These are phyloP conservation scores for Thelonectria rubi DNA, from an alignment of 2,329 filamentous ascomycete genomes.

Conservation along the genomic window DNA sequence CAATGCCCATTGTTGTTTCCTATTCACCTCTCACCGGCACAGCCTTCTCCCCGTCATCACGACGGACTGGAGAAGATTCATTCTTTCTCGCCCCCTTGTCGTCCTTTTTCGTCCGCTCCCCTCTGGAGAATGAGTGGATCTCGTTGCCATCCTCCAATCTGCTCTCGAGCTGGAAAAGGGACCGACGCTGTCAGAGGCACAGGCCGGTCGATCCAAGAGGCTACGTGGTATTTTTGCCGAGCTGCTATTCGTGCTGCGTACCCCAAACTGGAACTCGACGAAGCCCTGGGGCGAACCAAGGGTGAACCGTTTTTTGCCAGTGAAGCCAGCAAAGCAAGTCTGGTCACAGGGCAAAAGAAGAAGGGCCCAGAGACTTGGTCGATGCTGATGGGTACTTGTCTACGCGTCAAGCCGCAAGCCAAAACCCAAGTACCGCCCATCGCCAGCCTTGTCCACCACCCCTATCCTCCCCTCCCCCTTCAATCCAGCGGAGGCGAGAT, in stretches of 20 bases:
- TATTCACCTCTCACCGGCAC: constrained; percentile 9
- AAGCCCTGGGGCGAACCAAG: no score
- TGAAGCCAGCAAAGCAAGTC: constrained; percentile 28
- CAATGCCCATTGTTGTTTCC: background rate
- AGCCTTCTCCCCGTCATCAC: background rate
- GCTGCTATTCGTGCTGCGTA: background rate
- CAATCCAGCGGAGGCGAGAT: constrained; percentile 33
- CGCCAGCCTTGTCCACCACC: constrained; percentile 9
- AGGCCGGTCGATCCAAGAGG: constrained; percentile 10
- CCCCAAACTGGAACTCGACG: no score
- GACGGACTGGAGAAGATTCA: no score
- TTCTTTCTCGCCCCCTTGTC: background rate
- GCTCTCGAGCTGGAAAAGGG: constrained; percentile 1
- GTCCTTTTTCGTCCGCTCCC: constrained; percentile 1
- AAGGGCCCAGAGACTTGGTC: constrained; percentile 21
- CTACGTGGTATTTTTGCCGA: constrained; percentile 21
- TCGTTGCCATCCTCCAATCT: constrained; percentile 11
- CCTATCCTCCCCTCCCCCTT: constrained; percentile 26
- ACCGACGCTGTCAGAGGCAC: constrained; percentile 3
- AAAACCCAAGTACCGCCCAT: constrained; percentile 18
- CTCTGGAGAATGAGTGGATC: constrained; percentile 2
- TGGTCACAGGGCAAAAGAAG: constrained; percentile 22
- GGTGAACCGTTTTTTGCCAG: constrained; percentile 25
- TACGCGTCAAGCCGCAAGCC: background rate
- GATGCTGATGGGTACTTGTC: constrained; percentile 12